Evolutionary conservation across 768 basidiomycete species (phyloP).

Genomic region (Calocybe cyanea): DNA sequence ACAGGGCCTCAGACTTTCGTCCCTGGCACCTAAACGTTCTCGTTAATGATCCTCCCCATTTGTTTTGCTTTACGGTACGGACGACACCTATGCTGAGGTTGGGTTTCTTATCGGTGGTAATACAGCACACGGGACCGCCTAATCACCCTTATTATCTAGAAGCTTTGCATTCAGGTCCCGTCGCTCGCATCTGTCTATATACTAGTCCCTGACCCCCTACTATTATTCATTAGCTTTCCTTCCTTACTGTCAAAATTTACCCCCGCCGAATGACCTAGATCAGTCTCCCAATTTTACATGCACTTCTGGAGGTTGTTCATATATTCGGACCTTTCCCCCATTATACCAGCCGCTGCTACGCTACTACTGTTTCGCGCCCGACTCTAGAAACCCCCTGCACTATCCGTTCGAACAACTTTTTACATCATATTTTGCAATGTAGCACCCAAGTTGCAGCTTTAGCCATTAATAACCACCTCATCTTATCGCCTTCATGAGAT

Average conservation of each 20-base stretch:
- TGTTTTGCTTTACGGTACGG: too few species aligned
- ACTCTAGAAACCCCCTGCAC: not conserved
- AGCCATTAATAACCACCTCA: not conserved
- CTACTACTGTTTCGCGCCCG: not conserved
- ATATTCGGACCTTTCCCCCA: too few species aligned
- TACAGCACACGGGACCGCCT: constrained; percentile 13
- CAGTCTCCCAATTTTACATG: constrained; percentile 7
- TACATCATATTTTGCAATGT: not conserved
- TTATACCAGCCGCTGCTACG: not conserved
- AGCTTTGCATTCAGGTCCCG: constrained; percentile 15
- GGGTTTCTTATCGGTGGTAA: constrained; percentile 5
- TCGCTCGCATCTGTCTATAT: constrained; percentile 24
- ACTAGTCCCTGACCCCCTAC: constrained; percentile 21
- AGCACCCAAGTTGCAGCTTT: not conserved
- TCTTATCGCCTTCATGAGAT: too few species aligned
- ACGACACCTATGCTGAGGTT: too few species aligned
- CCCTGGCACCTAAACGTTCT: constrained; percentile 47
- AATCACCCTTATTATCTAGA: constrained; percentile 21
- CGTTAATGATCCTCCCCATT: too few species aligned
- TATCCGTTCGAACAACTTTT: not conserved
- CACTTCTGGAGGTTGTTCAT: too few species aligned
- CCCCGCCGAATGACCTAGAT: constrained; percentile 7
- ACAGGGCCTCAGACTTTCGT: constrained; percentile 69
- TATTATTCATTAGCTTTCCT: constrained; percentile 12
- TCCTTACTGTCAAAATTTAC: constrained; percentile 13